Conservation (phyloP, 1,284 basidiomycete species). For the Phlebopus sp. region DNA sequence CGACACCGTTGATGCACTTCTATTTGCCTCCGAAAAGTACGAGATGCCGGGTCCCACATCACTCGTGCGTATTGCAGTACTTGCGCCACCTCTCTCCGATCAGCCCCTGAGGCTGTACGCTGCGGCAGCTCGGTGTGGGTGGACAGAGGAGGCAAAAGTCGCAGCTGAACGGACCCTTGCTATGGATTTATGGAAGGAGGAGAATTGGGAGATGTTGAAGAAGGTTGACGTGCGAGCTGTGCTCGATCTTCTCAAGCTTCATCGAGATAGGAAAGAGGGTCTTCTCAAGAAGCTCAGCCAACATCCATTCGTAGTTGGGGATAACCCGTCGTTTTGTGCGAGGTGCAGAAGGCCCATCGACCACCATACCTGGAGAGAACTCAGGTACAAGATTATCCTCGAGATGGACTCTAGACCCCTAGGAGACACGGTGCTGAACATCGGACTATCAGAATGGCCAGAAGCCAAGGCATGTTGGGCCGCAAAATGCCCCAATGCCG, state of each 20-base stretch:
- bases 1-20: slow-evolving; percentile 50
- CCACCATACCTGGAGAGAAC: slow-evolving; percentile 61
- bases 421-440: slow-evolving; percentile 52
- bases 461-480: slow-evolving; percentile 59
- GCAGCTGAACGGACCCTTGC: slow-evolving; percentile 50
- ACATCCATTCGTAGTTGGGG: slow-evolving; percentile 55
- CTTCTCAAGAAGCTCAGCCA: slow-evolving; percentile 49
- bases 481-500: slow-evolving; percentile 44
- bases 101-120: slow-evolving; percentile 57
- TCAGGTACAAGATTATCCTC: slow-evolving; percentile 51
- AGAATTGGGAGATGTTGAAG: slow-evolving; percentile 42
- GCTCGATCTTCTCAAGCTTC: slow-evolving; percentile 51
- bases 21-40: slow-evolving; percentile 65
- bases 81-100: slow-evolving; percentile 46
- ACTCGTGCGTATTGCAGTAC: slow-evolving; percentile 50
- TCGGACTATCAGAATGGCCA: slow-evolving; percentile 51
- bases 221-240: slow-evolving; percentile 50
- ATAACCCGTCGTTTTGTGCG: slow-evolving; percentile 39
- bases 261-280: slow-evolving; percentile 46
- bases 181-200: slow-evolving; percentile 46
- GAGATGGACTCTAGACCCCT: slow-evolving; percentile 58
- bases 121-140: slow-evolving; percentile 54
- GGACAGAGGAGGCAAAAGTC: slow-evolving; percentile 49
- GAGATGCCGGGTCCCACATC: slow-evolving; percentile 63
- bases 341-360: slow-evolving; percentile 47